Conservation (phyloP, 2,329 filamentous ascomycete genomes). For the Metarhizium sp. region DNA sequence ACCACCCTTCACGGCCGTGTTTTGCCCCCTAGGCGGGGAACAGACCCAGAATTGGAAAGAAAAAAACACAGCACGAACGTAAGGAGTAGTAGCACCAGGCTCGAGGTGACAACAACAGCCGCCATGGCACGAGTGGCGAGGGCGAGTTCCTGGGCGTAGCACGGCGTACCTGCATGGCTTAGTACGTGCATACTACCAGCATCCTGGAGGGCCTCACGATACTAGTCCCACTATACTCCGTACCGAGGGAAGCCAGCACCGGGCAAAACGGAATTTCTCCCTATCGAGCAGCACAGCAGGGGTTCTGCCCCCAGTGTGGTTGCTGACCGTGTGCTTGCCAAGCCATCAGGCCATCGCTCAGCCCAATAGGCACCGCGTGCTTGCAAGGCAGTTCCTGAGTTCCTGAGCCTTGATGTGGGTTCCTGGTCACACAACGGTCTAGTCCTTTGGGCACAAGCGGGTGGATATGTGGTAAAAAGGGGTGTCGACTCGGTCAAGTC, state of each 20-base stretch:
- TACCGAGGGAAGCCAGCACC: neutral
- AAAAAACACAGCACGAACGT: no score
- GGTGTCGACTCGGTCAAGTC: neutral
- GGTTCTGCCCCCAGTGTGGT: neutral
- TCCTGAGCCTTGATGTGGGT: neutral
- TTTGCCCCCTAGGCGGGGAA: no score
- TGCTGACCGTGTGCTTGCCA: neutral
- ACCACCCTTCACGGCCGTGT: no score
- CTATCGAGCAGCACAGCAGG: neutral
- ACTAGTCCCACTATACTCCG: neutral
- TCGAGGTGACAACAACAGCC: no score
- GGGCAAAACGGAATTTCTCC: neutral
- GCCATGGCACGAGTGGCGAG: no score
- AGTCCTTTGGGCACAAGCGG: neutral
- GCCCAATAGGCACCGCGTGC: no score
- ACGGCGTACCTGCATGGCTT: no score
- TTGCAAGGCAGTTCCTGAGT: neutral
- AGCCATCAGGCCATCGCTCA: neutral
- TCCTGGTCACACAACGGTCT: neutral
- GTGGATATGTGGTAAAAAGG: neutral
- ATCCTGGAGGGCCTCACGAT: neutral
- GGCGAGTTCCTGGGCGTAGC: no score
- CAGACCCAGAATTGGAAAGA: no score
- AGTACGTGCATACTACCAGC: no score
- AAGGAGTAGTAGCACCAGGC: no score